Conservation (phyloP, 2,329 filamentous ascomycete genomes). For the Huntiella moniliformis region DNA sequence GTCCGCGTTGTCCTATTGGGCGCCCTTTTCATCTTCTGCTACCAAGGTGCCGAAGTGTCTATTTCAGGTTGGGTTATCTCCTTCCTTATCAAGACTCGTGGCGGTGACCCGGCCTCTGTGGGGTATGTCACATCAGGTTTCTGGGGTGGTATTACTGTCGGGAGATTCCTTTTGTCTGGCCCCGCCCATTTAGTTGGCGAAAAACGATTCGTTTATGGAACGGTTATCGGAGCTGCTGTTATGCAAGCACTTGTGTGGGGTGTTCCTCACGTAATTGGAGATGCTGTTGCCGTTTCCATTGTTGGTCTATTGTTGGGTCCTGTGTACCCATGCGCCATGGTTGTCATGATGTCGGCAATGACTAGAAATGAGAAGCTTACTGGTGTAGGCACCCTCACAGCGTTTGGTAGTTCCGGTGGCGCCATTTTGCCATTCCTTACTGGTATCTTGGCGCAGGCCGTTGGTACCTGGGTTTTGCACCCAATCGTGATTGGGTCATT, state of each 20-base stretch:
- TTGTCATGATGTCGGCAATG: conserved; percentile 43
- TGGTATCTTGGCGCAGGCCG: conserved; percentile 41
- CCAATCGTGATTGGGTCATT: conserved; percentile 51
- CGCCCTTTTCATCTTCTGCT: conserved; percentile 67
- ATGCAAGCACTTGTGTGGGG: conserved; percentile 67
- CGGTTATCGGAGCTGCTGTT: conserved; percentile 40
- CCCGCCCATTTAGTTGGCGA: conserved; percentile 51
- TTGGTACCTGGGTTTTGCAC: conserved; percentile 44
- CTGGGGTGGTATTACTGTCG: conserved; percentile 57
- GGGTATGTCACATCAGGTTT: conserved; percentile 63
- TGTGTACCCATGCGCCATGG: conserved; percentile 55
- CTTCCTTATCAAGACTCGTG: conserved; percentile 55
- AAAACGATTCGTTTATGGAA: conserved; percentile 44
- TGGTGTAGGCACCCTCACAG: conserved; percentile 47
- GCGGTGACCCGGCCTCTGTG: conserved; percentile 49
- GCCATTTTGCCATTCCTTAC: conserved; percentile 48
- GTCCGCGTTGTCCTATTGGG: conserved; percentile 49
- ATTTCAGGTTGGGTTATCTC: conserved; percentile 78
- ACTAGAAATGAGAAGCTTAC: conserved; percentile 40
- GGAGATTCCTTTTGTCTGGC: conserved; percentile 51
- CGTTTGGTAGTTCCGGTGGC: conserved; percentile 50
- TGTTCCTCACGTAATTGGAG: conserved; percentile 54
- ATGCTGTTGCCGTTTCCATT: conserved; percentile 47
- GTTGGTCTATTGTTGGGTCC: conserved; percentile 62
- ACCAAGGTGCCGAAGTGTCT: conserved; percentile 69